Base-by-base conservation (phyloP, 164 flowering plant genomes). In the Kingdonia uniflora region DNA sequence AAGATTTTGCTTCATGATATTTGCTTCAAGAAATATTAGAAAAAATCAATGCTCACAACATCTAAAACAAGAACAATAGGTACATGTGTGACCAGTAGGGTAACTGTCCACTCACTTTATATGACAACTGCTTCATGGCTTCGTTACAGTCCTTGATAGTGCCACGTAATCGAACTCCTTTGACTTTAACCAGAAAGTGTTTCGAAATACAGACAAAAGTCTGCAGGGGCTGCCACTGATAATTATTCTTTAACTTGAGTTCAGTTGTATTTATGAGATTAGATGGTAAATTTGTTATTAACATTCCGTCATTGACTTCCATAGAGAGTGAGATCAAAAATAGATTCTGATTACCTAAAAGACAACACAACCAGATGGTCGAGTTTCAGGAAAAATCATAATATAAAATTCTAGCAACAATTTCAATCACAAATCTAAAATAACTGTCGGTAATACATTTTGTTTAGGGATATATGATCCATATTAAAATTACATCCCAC, bases 191-290 rank as follows among this genome's bases (percentile, higher is more conserved):
- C 21, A 47, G 54, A 57, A 84, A 76, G 70, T 81, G 87, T 57
- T 75, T 74, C 45, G 87, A 79, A 39, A 91, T 85, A 23, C 80
- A 56, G 15, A 85, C 96, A 74, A 80, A 87, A 49, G 82, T 80
- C 62, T 77, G 87, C 55, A 91, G 83, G 39, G 95, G 92, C 60
- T 75, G 90, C 98, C 96, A 91, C 42, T 74, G 82, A 57, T 72
- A 57, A 55, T 68, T 76, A 19, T 62, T 71, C 66, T 54, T 71
- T 38, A 72, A 55, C 78, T 83, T 91, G 54, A 87, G 45, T 64
- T 91, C 92, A 14, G 95, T 85, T 23, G 85, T 68, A 56, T 67
- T 69, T 14, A 83, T 69, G 7, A 85, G 80, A 62, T 71, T 63
- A 14, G 74, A 66, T 15, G 87, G 89, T 50, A 91, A 71, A 51